Evolutionary conservation across 1,284 basidiomycete species (phyloP).

Genomic region (Puccinia horiana): DNA sequence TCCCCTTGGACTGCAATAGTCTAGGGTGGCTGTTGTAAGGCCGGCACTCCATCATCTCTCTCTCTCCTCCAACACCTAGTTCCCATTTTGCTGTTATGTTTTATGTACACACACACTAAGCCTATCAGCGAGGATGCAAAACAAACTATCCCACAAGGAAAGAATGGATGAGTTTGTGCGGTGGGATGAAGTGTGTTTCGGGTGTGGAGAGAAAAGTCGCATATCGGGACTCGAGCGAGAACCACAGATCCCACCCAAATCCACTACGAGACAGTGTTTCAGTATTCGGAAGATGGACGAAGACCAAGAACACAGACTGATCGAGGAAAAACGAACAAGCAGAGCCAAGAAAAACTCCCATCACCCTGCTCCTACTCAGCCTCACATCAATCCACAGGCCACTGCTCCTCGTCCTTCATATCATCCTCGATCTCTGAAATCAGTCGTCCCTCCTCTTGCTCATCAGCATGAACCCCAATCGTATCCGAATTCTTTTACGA

Average conservation of each 20-base stretch:
- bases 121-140: too few species aligned
- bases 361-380: too few species aligned
- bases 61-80: background rate
- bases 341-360: constrained; percentile 27
- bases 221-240: too few species aligned
- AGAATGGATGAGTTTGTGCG: too few species aligned
- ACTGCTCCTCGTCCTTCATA: background rate
- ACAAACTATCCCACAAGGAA: too few species aligned
- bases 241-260: too few species aligned
- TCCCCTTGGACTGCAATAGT: constrained; percentile 65
- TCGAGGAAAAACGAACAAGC: constrained; percentile 9
- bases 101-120: too few species aligned
- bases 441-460: background rate
- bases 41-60: constrained; percentile 60
- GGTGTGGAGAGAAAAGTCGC: too few species aligned
- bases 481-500: background rate
- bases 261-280: too few species aligned
- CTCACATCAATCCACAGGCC: background rate
- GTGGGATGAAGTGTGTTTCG: too few species aligned
- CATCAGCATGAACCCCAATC: background rate
- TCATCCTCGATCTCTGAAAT: background rate
- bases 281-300: background rate
- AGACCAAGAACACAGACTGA: too few species aligned
- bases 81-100: too few species aligned
- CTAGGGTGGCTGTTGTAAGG: constrained; percentile 74